These are phyloP conservation scores for Musa balbisiana DNA, from an alignment of 202 grass and related monocot genomes.

Conservation along the genomic window DNA sequence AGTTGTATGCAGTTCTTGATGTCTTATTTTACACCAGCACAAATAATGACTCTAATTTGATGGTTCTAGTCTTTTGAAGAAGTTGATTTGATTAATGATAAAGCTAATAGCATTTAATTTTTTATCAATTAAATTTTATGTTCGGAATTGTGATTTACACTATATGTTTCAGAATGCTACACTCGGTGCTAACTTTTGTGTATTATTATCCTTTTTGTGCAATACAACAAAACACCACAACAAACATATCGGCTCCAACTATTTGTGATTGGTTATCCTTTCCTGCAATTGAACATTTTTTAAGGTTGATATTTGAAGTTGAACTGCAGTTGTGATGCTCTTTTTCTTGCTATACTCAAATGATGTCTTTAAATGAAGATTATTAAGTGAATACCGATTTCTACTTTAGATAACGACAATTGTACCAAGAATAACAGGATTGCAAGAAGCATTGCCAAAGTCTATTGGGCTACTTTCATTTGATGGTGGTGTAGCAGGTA, in stretches of 20 bases:
- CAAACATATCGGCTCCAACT: not conserved
- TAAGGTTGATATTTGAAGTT: no score
- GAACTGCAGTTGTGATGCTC: no score
- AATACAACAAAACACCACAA: not conserved
- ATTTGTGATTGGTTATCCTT: not conserved
- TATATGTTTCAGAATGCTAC: not conserved
- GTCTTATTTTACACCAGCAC: no score
- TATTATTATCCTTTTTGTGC: not conserved
- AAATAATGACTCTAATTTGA: not conserved
- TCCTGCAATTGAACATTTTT: not conserved
- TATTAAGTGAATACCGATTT: slow-evolving; percentile 8
- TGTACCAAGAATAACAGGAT: slow-evolving; percentile 70
- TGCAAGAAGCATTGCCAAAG: slow-evolving; percentile 93
- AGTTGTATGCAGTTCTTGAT: no score
- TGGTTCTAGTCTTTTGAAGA: not conserved
- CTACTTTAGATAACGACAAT: slow-evolving; percentile 76
- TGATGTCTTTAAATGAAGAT: not conserved
- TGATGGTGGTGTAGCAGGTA: slow-evolving; percentile 94
- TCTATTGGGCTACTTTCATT: slow-evolving; percentile 87
- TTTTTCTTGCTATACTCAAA: not conserved
- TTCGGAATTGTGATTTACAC: not conserved
- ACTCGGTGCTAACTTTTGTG: not conserved
- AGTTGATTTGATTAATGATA: not conserved
- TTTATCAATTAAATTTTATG: not conserved
- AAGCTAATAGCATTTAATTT: not conserved